Evolutionary conservation across 768 basidiomycete species (phyloP).

Genomic region (Coprinellus aureogranulatus): DNA sequence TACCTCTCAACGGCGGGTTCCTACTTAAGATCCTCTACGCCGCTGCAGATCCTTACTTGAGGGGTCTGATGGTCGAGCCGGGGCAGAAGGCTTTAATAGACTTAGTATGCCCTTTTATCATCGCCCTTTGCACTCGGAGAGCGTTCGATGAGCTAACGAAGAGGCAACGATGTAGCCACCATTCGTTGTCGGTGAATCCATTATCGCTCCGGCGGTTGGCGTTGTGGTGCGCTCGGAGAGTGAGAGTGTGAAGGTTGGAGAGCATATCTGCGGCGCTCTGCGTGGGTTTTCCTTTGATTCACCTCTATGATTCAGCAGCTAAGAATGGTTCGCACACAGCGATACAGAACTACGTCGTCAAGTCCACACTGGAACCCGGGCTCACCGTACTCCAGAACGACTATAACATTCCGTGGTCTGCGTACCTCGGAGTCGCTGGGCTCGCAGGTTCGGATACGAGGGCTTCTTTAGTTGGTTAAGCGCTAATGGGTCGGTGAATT

Average conservation of each 20-base stretch:
- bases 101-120: not conserved
- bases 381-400: slow-evolving; percentile 34
- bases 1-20: slow-evolving; percentile 35
- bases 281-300: slow-evolving; percentile 16
- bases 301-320: not conserved
- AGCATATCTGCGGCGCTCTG: slow-evolving; percentile 37
- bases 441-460: slow-evolving; percentile 57
- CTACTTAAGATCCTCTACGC: slow-evolving; percentile 43
- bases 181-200: slow-evolving; percentile 9
- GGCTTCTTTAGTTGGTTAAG: no score
- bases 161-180: slow-evolving; percentile 18
- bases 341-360: slow-evolving; percentile 39
- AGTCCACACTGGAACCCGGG: slow-evolving; percentile 13
- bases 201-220: slow-evolving; percentile 25
- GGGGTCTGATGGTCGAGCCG: slow-evolving; percentile 33
- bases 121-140: not conserved
- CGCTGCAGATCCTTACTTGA: slow-evolving; percentile 44
- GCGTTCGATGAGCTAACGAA: not conserved
- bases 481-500: not conserved
- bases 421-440: slow-evolving; percentile 49
- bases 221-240: slow-evolving; percentile 25
- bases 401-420: slow-evolving; percentile 43
- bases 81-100: not conserved
- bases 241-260: slow-evolving; percentile 31
- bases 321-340: slow-evolving; percentile 12